phyloP scores from a whole-genome alignment of 1,284 basidiomycete genomes.

The Rhodotorula sp. region DNA sequence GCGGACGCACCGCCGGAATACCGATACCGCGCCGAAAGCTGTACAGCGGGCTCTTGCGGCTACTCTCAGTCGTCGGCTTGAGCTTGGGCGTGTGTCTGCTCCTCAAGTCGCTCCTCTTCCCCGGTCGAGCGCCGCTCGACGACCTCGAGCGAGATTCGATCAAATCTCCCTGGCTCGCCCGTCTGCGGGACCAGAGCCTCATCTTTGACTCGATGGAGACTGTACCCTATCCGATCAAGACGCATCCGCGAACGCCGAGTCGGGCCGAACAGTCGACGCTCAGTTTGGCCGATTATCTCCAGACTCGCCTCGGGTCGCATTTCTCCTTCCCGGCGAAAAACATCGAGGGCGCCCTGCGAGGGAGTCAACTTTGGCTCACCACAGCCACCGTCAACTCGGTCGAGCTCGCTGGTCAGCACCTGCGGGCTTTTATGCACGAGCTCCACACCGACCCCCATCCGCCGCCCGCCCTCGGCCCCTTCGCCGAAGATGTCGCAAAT shows the following conservation, averaged over 20 bases:
- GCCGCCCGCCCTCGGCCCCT: not conserved
- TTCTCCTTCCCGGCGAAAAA: conserved; percentile 22
- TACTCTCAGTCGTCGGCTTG: not conserved
- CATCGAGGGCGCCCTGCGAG: not conserved
- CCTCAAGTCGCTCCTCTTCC: not conserved
- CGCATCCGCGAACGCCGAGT: conserved; percentile 24
- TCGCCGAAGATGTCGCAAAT: no score
- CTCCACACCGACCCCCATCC: conserved; percentile 4
- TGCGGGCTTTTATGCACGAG: conserved; percentile 8
- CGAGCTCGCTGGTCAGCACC: conserved; percentile 10
- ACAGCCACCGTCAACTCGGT: conserved; percentile 16
- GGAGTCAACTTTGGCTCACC: conserved; percentile 30
- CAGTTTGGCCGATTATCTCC: conserved; percentile 22
- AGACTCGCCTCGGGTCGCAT: conserved; percentile 29
- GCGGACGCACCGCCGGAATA: not conserved
- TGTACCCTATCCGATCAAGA: conserved; percentile 9
- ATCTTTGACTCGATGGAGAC: conserved; percentile 24
- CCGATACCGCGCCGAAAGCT: conserved; percentile 5
- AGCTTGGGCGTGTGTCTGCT: not conserved
- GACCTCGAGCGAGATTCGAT: not conserved
- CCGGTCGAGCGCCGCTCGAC: not conserved
- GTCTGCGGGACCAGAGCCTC: not conserved
- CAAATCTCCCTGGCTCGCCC: not conserved
- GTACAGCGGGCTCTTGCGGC: not conserved
- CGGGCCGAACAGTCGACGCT: not conserved